Evolutionary conservation across 2,329 filamentous ascomycete species (phyloP).

Genomic region (Lomentospora prolificans): DNA sequence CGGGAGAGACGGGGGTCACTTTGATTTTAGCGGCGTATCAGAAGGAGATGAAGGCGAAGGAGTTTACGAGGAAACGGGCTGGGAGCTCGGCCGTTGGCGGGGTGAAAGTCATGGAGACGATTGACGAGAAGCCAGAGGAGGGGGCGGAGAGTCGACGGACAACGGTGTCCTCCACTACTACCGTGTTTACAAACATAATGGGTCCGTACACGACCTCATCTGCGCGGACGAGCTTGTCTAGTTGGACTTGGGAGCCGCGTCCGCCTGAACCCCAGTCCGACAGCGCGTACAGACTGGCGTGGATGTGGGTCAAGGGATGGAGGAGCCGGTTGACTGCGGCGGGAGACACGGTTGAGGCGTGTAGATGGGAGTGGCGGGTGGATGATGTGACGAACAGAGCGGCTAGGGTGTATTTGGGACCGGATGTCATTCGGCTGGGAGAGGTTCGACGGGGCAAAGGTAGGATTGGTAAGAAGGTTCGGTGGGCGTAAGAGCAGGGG

Average conservation of each 20-base stretch:
- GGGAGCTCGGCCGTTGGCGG: not conserved
- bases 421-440: not conserved
- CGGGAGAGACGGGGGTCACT: conserved; percentile 17
- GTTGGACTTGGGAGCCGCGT: not conserved
- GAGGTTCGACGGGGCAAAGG: not conserved
- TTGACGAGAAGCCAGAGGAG: not conserved
- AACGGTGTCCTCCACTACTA: not conserved
- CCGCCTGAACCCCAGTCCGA: conserved; percentile 11
- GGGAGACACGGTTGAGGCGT: conserved; percentile 23
- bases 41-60: not conserved
- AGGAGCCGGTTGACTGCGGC: conserved; percentile 21
- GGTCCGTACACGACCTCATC: conserved; percentile 8
- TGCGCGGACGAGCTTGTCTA: not conserved
- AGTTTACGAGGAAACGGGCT: not conserved
- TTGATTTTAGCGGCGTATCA: conserved; percentile 8
- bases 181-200: not conserved
- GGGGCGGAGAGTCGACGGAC: not conserved
- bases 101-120: not conserved
- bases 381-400: conserved; percentile 10
- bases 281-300: conserved; percentile 23
- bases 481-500: not conserved
- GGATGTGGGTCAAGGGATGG: conserved; percentile 29
- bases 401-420: not conserved
- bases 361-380: conserved; percentile 21
- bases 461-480: not conserved